Base-by-base conservation (phyloP, 495 filamentous ascomycete species). In the Aspergillus panamensis region DNA sequence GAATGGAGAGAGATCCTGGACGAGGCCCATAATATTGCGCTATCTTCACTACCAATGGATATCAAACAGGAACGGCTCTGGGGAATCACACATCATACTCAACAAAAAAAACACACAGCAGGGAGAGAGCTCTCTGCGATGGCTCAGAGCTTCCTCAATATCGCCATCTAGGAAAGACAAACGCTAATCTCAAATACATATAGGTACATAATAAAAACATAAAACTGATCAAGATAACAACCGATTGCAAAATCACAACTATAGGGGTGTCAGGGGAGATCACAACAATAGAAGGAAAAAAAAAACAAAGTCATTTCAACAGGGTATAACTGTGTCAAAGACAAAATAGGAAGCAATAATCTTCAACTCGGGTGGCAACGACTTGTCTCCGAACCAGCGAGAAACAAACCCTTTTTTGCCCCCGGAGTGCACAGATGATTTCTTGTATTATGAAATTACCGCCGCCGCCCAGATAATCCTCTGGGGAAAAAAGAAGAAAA, bases 361-460 rank as follows among this genome's bases (percentile, higher is more conserved):
- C 21, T 33, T 6, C 17, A 45, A 47, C 10, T 50, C 29, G n/a
- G 44, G 30, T 52, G 37, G 37, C 16, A 42, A 12, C 33, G 29
- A 3, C 52, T 51, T 16, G 14, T 49, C 37, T 56, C 49, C 61
- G 61, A 59, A 32, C 61, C 61, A 62, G 61, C 61, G 61, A 56
- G 61, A 50, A 49, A 35, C 45, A 54, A 55, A 29, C 32, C 39
- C 31, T 40, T 56, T 30, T 42, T 43, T 47, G 45, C 25, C 44
- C 19, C 47, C 6, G 45, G 54, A 50, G 32, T 60, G 58, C 39
- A 62, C 60, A 62, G 31, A 47, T 35, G 44, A 59, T 47, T 21
- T 50, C 32, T 33, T 49, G 31, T 0, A 3, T n/a, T n/a, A n/a
- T 13, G 6, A 39, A 12, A 39, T 39, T 39, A 39, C 35, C 35